Evolutionary conservation across 352 stramenopile genomes (phyloP).

Genomic region (Phytophthora pisi): DNA sequence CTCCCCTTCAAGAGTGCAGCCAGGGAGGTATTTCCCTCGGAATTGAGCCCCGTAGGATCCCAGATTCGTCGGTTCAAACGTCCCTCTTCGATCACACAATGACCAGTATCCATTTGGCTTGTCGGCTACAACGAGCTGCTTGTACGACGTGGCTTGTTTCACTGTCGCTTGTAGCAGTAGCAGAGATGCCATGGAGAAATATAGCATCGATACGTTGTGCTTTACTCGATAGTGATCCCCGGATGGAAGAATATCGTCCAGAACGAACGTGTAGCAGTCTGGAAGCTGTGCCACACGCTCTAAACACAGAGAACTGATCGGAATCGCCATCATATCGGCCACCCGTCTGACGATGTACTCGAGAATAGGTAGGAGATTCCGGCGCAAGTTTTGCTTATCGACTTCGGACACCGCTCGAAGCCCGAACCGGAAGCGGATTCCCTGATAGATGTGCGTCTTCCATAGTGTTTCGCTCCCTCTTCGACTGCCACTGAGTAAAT

Average conservation of each 20-base stretch:
- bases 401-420: slow-evolving; percentile 65
- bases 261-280: slow-evolving; percentile 75
- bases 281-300: slow-evolving; percentile 53
- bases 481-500: slow-evolving; percentile 68
- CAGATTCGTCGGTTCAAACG: slow-evolving; percentile 70
- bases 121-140: slow-evolving; percentile 73
- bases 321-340: slow-evolving; percentile 60
- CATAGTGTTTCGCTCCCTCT: slow-evolving; percentile 73
- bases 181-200: slow-evolving; percentile 90
- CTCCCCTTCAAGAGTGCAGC: slow-evolving; percentile 70
- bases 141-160: slow-evolving; percentile 82
- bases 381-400: slow-evolving; percentile 81
- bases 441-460: slow-evolving; percentile 72
- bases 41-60: slow-evolving; percentile 55
- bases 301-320: slow-evolving; percentile 49
- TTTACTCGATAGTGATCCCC: slow-evolving; percentile 65
- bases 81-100: slow-evolving; percentile 83
- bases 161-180: slow-evolving; percentile 78
- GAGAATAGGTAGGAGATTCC: slow-evolving; percentile 50
- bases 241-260: slow-evolving; percentile 62
- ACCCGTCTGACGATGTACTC: slow-evolving; percentile 61
- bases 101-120: slow-evolving; percentile 85
- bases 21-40: slow-evolving; percentile 59
- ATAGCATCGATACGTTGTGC: slow-evolving; percentile 84
- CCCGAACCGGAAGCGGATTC: slow-evolving; percentile 81